These are phyloP conservation scores for Metschnikowia santaceciliae DNA, from an alignment of 805 yeast species.

Conservation along the genomic window DNA sequence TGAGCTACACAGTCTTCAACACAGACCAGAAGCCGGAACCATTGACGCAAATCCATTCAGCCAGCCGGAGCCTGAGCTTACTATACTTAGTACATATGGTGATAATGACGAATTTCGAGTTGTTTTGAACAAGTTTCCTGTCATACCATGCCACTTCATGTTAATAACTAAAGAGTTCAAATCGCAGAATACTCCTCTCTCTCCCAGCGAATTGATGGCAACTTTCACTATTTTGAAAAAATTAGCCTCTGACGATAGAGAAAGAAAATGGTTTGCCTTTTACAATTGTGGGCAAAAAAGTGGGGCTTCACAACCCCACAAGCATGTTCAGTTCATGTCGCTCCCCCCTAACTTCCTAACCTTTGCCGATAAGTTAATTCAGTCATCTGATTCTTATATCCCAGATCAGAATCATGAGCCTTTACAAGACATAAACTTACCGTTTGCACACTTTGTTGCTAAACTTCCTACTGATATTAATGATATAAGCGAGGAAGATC, in stretches of 20 bases:
- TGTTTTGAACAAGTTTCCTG: constrained; percentile 83
- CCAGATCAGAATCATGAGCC: constrained; percentile 58
- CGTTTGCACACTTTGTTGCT: constrained; percentile 81
- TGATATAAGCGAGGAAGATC: constrained; percentile 47
- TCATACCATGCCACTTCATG: constrained; percentile 73
- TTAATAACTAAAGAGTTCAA: constrained; percentile 71
- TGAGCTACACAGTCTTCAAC: constrained; percentile 30
- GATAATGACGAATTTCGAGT: constrained; percentile 51
- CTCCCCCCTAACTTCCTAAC: constrained; percentile 58
- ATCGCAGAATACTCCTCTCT: constrained; percentile 67
- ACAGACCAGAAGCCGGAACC: constrained; percentile 39
- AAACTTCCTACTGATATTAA: constrained; percentile 47
- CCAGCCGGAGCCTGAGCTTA: constrained; percentile 71
- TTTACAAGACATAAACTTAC: constrained; percentile 52
- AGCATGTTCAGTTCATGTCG: constrained; percentile 82
- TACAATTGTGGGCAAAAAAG: constrained; percentile 84
- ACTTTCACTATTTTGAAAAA: constrained; percentile 51
- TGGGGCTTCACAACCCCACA: constrained; percentile 95
- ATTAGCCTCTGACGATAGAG: constrained; percentile 37
- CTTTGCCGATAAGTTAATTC: constrained; percentile 47
- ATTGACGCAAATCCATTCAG: constrained; percentile 65
- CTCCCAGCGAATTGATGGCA: constrained; percentile 64
- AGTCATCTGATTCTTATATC: constrained; percentile 47
- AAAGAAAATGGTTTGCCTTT: constrained; percentile 66
- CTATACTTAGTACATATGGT: constrained; percentile 52